Evolutionary conservation across 2,329 filamentous ascomycete species (phyloP).

Genomic region (Neonectria faginata): DNA sequence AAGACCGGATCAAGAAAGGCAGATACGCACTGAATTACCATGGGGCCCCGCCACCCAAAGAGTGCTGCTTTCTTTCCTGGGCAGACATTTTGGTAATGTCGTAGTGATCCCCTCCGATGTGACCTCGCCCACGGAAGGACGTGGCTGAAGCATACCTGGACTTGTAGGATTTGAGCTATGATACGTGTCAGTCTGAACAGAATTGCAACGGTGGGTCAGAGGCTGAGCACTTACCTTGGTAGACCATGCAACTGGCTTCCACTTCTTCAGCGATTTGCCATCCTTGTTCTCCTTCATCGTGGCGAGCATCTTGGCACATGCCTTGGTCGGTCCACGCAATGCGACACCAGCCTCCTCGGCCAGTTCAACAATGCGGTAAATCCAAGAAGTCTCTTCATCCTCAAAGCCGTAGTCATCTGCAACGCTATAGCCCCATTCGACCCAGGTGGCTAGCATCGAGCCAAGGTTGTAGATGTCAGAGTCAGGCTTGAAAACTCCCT

Average conservation of each 20-base stretch:
- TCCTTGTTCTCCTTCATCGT: not conserved
- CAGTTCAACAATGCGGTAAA: constrained; percentile 32
- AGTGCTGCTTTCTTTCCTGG: not conserved
- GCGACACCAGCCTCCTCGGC: constrained; percentile 27
- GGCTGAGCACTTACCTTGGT: not conserved
- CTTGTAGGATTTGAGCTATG: not conserved
- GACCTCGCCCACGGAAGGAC: not conserved
- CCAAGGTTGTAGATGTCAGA: constrained; percentile 37
- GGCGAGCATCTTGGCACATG: constrained; percentile 10
- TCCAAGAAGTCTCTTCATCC: constrained; percentile 26
- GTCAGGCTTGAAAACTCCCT: constrained; percentile 29
- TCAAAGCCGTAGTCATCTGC: not conserved
- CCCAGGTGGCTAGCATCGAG: constrained; percentile 23
- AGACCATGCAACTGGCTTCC: not conserved
- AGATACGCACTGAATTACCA: too few species aligned
- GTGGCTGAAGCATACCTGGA: not conserved
- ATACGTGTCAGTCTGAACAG: not conserved
- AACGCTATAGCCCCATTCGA: constrained; percentile 27
- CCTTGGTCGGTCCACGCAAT: constrained; percentile 4
- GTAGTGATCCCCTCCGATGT: not conserved
- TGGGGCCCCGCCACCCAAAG: not conserved
- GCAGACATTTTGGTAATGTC: not conserved
- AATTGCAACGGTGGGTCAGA: not conserved
- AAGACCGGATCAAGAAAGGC: too few species aligned
- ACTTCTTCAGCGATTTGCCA: not conserved